A percentile compares a stretch with the other conserved stretches of the same genome.
These are phyloP conservation scores for Oryza nivara DNA, from an alignment of 176 grass and related monocot species.

Conservation along the genomic window DNA sequence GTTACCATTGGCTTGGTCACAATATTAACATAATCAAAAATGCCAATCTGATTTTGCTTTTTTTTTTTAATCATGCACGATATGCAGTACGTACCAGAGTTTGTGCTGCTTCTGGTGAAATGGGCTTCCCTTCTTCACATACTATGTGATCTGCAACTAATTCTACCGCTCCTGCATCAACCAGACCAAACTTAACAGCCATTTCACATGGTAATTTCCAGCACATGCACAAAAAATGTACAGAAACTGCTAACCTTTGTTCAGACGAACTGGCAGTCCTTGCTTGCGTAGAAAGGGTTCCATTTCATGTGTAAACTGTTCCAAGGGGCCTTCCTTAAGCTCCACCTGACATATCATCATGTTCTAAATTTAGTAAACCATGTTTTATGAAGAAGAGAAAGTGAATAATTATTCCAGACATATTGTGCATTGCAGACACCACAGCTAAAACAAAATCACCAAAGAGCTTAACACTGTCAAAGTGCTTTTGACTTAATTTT, in stretches of 20 bases:
- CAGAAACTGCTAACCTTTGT: constrained; percentile 66
- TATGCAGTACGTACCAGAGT: constrained; percentile 60
- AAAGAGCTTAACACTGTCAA: background rate
- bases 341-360: constrained; percentile 55
- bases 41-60: background rate
- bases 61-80: background rate
- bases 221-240: background rate
- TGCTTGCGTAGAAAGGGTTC: constrained; percentile 87
- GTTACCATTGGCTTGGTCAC: background rate
- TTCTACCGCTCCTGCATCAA: constrained; percentile 70
- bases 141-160: constrained; percentile 88
- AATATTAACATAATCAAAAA: background rate
- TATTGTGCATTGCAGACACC: background rate
- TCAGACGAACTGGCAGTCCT: constrained; percentile 87
- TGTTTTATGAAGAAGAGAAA: background rate
- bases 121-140: constrained; percentile 82
- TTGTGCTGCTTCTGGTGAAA: constrained; percentile 86
- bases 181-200: background rate
- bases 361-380: background rate
- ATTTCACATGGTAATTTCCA: background rate
- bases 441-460: background rate
- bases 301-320: constrained; percentile 97
- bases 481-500: background rate
- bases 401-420: background rate
- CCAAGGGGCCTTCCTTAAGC: constrained; percentile 92